Evolutionary conservation across 2,329 filamentous ascomycete species (phyloP), one percentile per base, ranked within the genome.

Genomic region (Cladophialophora bantiana): DNA sequence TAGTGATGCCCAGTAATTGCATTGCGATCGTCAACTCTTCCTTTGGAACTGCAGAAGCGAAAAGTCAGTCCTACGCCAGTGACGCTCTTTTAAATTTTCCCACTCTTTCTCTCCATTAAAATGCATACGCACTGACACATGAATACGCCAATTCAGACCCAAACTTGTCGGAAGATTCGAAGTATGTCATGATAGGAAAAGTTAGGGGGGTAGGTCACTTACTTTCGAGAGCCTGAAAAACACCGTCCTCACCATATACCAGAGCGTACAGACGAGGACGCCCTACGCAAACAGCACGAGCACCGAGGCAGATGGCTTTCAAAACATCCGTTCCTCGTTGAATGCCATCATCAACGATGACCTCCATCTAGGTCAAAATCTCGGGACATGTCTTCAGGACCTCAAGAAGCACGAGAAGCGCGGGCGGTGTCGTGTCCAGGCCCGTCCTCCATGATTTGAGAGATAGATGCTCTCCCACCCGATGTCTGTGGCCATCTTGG

Each of bases 11-110:
- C 65, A 88, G 84, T 75, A 89, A 82, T 32, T 85, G 83, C 88
- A 90, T 90, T 1, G 87, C 87, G 1, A 86, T 88, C 71, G 88
- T 84, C 4, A 90, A 75, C 74, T 90, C 88, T 67, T 90, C 88
- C 59, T 80, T 81, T 15, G 86, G 69, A 18, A 84, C 82, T 84
- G 38, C 38, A 13, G 38, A 15, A 42, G 38, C 10, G 12, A 15
- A 42, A 42, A 42, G 38, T 42, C 38, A 42, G 38, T 42, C 15
- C 13, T 13, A 42, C 38, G 38, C 26, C 26, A 26, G 26, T 26
- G 26, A 26, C 26, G 2, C 26, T 26, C 26, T 26, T 26, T 26
- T 3, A 26, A 26, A 26, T 26, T 26, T 3, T 26, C 26, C 2
- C 26, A 26, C 26, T 26, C 26, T 26, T 26, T 26, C 26, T 26